phyloP scores from a whole-genome alignment of 208 protist species.

The Acanthamoeba lenticulata region DNA sequence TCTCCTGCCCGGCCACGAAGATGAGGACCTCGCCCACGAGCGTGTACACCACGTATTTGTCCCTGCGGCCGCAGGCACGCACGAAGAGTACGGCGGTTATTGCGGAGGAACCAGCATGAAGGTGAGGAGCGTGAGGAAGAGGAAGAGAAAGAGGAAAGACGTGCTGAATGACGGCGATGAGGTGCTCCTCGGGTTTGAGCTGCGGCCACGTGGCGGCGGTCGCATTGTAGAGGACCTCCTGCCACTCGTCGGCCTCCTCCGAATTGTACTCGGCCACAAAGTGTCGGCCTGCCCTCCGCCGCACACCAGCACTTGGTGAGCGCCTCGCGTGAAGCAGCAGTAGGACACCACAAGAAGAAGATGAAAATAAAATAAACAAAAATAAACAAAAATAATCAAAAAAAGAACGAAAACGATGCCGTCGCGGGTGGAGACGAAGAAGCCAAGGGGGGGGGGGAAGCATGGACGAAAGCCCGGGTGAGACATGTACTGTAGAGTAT shows the following conservation, averaged over 20 bases:
- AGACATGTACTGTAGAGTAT: not conserved
- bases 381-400: not conserved
- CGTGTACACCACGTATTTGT: constrained; percentile 40
- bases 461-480: not conserved
- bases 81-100: not conserved
- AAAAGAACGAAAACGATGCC: not conserved
- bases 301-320: not conserved
- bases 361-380: not conserved
- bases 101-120: not conserved
- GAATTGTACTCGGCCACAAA: not conserved
- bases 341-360: not conserved
- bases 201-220: not conserved
- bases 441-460: not conserved
- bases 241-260: constrained; percentile 9
- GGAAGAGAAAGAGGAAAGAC: not conserved
- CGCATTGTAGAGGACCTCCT: constrained; percentile 34
- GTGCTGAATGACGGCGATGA: constrained; percentile 6
- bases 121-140: not conserved
- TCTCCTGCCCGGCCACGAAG: constrained; percentile 31
- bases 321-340: too few species aligned
- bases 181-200: constrained; percentile 29
- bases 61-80: not conserved
- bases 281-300: not conserved
- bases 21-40: constrained; percentile 42
- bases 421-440: too few species aligned